Evolutionary conservation across 202 grass and related monocot genomes (phyloP).

Genomic region (Alloteropsis angusta): DNA sequence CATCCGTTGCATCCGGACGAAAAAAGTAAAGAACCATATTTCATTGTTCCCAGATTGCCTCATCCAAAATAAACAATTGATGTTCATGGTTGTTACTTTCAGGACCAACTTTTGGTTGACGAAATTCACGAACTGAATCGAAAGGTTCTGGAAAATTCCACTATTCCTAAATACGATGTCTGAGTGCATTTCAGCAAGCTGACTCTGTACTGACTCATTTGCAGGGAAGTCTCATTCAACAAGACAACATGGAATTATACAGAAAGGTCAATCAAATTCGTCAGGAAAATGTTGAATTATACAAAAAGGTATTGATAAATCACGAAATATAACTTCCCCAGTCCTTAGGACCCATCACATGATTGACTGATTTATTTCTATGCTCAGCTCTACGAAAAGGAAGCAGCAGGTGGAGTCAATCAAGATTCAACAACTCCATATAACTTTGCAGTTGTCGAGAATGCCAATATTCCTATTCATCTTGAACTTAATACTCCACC

Average conservation of each 20-base stretch:
- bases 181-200: constrained; percentile 9
- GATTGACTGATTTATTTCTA: neutral
- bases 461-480: constrained; percentile 14
- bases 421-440: constrained; percentile 25
- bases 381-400: constrained; percentile 42
- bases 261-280: constrained; percentile 57
- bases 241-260: constrained; percentile 64
- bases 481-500: constrained; percentile 40
- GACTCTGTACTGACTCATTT: constrained; percentile 21
- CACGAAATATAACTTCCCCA: neutral
- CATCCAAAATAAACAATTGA: constrained; percentile 15
- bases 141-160: constrained; percentile 42
- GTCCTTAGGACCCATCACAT: neutral
- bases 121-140: constrained; percentile 71
- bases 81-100: constrained; percentile 4
- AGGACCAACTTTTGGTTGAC: constrained; percentile 59
- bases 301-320: constrained; percentile 51
- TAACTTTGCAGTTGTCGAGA: constrained; percentile 35
- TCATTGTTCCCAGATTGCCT: neutral
- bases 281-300: constrained; percentile 62
- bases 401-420: constrained; percentile 15
- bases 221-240: constrained; percentile 49
- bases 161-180: neutral
- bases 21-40: constrained; percentile 46
- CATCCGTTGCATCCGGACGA: constrained; percentile 42